These are phyloP conservation scores for Eugenia klotzschiana DNA, from an alignment of 441 rosid species.

Conservation along the genomic window DNA sequence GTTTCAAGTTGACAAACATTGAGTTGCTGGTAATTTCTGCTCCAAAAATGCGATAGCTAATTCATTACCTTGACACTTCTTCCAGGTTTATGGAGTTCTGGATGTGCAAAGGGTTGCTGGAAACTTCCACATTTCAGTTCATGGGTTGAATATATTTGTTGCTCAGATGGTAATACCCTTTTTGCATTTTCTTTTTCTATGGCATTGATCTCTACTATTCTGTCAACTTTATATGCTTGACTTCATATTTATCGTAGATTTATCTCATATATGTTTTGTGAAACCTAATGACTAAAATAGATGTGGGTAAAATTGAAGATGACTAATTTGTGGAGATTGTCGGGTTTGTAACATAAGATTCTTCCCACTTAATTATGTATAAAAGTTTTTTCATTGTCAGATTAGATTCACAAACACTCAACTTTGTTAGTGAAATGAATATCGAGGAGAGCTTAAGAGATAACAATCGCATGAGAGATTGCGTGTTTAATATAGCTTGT, in stretches of 20 bases:
- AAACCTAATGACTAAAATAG: neutral
- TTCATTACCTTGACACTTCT: neutral
- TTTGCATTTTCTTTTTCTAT: neutral
- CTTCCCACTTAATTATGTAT: neutral
- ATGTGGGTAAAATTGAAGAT: neutral
- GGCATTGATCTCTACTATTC: neutral
- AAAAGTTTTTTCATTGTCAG: neutral
- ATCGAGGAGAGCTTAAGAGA: neutral
- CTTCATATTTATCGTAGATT: neutral
- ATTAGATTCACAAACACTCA: neutral
- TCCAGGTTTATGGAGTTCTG: conserved; percentile 80
- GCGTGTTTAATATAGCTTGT: neutral
- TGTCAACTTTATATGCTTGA: neutral
- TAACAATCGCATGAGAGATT: neutral
- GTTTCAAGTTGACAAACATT: neutral
- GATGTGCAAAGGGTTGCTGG: conserved; percentile 99
- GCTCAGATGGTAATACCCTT: conserved; percentile 60
- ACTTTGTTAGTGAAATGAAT: neutral
- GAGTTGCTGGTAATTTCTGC: neutral
- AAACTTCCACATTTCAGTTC: conserved; percentile 94
- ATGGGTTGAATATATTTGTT: conserved; percentile 79
- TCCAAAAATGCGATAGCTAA: neutral
- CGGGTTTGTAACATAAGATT: neutral
- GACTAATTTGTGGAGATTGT: neutral
- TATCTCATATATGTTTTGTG: neutral